Evolutionary conservation across 2,329 filamentous ascomycete genomes (phyloP).

Genomic region (Fusarium sp.): DNA sequence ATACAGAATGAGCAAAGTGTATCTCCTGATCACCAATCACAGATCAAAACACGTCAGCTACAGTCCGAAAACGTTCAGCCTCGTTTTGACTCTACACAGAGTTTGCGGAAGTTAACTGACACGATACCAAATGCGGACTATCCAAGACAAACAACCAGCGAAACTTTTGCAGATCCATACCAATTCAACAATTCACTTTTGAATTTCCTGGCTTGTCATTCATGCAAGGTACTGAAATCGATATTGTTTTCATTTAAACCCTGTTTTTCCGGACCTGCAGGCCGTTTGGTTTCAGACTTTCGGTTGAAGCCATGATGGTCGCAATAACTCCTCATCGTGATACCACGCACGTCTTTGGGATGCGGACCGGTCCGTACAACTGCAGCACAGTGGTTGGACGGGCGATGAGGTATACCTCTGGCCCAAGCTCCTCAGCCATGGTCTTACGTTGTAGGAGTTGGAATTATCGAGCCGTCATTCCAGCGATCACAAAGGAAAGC

Average conservation of each 20-base stretch:
- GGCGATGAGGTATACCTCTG: background rate
- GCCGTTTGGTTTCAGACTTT: slow-evolving; percentile 7
- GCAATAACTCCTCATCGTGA: background rate
- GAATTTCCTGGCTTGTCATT: background rate
- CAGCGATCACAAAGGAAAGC: background rate
- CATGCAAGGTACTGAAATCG: slow-evolving; percentile 7
- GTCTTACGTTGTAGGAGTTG: background rate
- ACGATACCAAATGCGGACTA: slow-evolving; percentile 23
- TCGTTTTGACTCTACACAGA: background rate
- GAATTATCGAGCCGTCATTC: slow-evolving; percentile 9
- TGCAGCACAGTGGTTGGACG: slow-evolving; percentile 18
- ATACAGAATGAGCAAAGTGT: background rate
- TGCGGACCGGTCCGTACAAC: slow-evolving; percentile 10
- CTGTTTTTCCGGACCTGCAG: background rate
- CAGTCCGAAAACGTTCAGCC: slow-evolving; percentile 8
- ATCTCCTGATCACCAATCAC: background rate
- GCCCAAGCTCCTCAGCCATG: background rate
- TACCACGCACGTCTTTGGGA: background rate
- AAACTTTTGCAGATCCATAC: slow-evolving; percentile 24
- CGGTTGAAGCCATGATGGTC: background rate
- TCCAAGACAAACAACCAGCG: background rate
- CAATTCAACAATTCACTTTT: background rate
- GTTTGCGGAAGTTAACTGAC: slow-evolving; percentile 3
- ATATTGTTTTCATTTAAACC: background rate
- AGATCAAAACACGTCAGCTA: slow-evolving; percentile 11